Base-by-base conservation (phyloP, 371 early-diverging fungal genomes). In the Massospora cicadina region DNA sequence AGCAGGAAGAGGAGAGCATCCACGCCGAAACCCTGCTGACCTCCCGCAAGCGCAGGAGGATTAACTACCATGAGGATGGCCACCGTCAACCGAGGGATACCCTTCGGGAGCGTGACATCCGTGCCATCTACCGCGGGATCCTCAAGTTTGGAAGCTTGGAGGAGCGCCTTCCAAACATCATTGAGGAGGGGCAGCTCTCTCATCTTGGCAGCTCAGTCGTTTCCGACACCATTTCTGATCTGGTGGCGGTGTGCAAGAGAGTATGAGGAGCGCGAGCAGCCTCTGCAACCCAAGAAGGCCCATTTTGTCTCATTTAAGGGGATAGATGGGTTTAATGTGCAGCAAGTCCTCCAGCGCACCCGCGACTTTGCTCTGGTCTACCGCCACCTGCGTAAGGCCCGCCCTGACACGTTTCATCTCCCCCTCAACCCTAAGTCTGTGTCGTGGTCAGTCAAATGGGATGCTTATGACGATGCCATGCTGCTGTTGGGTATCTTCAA, bases 391-490 rank as follows among this genome's bases (percentile, higher is more conserved):
- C 55, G 31, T 13, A 23, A 60, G 75, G n/a, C 64, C 1, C 70
- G 74, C 27, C 54, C 66, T 2, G 66, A 66, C 33, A 76, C 77
- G 58, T 85, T 91, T 70, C 80, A 88, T 23, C 71, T 90, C 23
- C 74, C 79, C 7, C 71, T 81, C 29, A 76, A 77, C 1, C 75
- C 93, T 12, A 94, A 93, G 71, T 83, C 86, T 30, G 90, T 89
- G 0, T 75, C 79, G 70, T 95, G 96, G 98, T 76, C 81, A 58
- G 83, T 83, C 60, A 64, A 77, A 32, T 98, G 98, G 98, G 84
- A 86, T 13, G 84, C 81, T 62, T 84, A 84, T 62, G 98, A 98
- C 71, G 98, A 98, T 72, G 83, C 95, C n/a, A 86, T 90, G 88
- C 75, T 98, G 57, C 77, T 98, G 17, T 86, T 93, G 23, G 98